Evolutionary conservation across 495 filamentous ascomycete species (phyloP), one percentile per base, ranked within the genome.

Genomic region (Podospora anserina): DNA sequence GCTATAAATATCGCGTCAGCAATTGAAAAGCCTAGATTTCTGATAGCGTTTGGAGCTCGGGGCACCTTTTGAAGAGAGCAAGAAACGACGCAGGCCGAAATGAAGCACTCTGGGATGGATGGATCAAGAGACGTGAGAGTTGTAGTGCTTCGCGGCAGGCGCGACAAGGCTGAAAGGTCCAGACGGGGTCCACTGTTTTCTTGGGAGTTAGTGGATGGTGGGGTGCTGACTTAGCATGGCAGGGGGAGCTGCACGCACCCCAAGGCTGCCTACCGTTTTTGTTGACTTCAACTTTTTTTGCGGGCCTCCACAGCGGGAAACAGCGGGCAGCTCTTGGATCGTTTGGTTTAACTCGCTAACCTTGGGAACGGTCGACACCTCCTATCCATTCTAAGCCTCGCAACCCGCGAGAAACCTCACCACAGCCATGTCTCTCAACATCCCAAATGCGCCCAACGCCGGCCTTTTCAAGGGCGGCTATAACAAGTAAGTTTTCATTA

Each of bases 391-490:
- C 66, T 39, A 67, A 56, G 55, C 59, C 68, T 65, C 62, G 23
- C 56, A 16, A 69, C 27, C 18, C 60, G 59, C 55, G 20, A 58
- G 63, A 26, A 30, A 32, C 34, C 62, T 56, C 19, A 61, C 61
- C 61, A 39, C 66, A 74, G 87, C 72, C 74, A 99, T 99, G 95
- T 98, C 95, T 76, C 88, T 99, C 75, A 90, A 94, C 77, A 92
- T 98, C 72, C 95, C 95, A 59, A 90, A 85, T 76, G 96, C 95
- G 71, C 95, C 96, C 63, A 95, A 96, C 77, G 88, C 89, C 73
- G 90, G 91, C 76, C 87, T 99, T 26, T 99, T 99, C 87, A 98
- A 98, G 82, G 84, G 88, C 77, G 95, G 95, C 71, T 99, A 99
- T 80, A 92, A 97, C 78, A 96, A 89, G 95, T 98, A 87, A 76